Evolutionary conservation across 1,139 yeast species (phyloP).

Genomic region (Yamadazyma aaseri): DNA sequence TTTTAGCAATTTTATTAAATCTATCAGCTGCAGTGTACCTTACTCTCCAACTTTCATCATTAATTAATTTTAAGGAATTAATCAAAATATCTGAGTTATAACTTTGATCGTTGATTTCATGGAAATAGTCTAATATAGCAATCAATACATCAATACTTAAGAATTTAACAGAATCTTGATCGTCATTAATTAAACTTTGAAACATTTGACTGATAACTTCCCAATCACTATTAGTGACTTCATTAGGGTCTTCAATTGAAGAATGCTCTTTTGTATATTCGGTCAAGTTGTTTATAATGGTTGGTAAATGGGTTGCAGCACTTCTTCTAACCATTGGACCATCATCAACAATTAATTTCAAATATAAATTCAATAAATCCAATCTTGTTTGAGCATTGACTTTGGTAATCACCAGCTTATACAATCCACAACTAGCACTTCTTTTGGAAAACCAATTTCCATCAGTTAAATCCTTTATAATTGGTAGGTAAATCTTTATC

Average conservation of each 20-base stretch:
- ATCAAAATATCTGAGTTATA: conserved; percentile 62
- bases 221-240: conserved; percentile 56
- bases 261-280: conserved; percentile 25
- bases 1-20: conserved; percentile 70
- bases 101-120: conserved; percentile 51
- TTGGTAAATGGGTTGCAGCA: conserved; percentile 83
- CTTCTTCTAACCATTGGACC: conserved; percentile 98
- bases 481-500: conserved; percentile 64
- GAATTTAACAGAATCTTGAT: conserved; percentile 93
- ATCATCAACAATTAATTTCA: conserved; percentile 79
- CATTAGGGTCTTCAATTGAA: conserved; percentile 20
- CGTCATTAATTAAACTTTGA: conserved; percentile 75
- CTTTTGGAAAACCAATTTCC: conserved; percentile 96
- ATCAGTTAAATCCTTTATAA: conserved; percentile 73
- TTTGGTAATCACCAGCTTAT: conserved; percentile 65
- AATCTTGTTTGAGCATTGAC: conserved; percentile 56
- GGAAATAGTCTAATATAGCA: conserved; percentile 64
- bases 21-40: conserved; percentile 96
- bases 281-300: conserved; percentile 59
- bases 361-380: conserved; percentile 64
- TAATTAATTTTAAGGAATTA: conserved; percentile 61
- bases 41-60: conserved; percentile 97
- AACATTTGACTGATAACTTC: conserved; percentile 79
- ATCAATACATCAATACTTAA: conserved; percentile 85
- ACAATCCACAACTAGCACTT: conserved; percentile 90